Evolutionary conservation across 352 stramenopile genomes (phyloP).

Genomic region (Globisporangium iwayamae): DNA sequence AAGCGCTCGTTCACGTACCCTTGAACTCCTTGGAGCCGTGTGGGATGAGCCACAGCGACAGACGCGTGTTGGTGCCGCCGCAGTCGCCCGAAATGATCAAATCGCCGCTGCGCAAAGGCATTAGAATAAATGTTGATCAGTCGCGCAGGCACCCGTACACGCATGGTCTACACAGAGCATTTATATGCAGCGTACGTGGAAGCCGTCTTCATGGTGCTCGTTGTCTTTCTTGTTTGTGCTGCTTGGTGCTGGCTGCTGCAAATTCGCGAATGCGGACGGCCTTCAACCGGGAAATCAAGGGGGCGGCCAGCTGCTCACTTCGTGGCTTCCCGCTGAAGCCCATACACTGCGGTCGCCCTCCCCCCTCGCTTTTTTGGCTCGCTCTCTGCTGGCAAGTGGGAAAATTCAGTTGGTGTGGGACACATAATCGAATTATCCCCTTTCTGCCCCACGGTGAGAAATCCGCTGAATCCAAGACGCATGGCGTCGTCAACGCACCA

Average conservation of each 20-base stretch:
- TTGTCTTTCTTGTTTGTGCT: neutral
- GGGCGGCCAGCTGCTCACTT: neutral
- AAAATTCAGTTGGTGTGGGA: too few relatives aligned
- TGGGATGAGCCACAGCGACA: constrained; percentile 87
- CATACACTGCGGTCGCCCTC: neutral
- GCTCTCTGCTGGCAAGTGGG: neutral
- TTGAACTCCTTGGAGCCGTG: constrained; percentile 52
- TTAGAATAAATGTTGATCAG: neutral
- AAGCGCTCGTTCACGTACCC: constrained; percentile 20
- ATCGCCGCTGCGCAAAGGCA: constrained; percentile 37
- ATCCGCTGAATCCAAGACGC: too few relatives aligned
- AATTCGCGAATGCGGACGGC: constrained; percentile 4
- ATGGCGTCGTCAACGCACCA: too few relatives aligned
- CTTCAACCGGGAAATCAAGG: constrained; percentile 1
- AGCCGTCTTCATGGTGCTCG: neutral
- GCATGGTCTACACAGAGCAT: neutral
- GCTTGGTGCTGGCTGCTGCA: constrained; percentile 2
- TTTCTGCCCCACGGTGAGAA: too few relatives aligned
- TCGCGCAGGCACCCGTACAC: neutral
- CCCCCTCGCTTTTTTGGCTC: neutral
- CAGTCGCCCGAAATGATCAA: constrained; percentile 92
- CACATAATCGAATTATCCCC: too few relatives aligned
- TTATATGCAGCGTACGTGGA: neutral
- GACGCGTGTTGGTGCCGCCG: constrained; percentile 95
- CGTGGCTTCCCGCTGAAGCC: neutral